Percentiles rank a stretch among this genome's conserved stretches.
phyloP scores from a whole-genome alignment of 306 rosid species.

The Lablab purpureus region DNA sequence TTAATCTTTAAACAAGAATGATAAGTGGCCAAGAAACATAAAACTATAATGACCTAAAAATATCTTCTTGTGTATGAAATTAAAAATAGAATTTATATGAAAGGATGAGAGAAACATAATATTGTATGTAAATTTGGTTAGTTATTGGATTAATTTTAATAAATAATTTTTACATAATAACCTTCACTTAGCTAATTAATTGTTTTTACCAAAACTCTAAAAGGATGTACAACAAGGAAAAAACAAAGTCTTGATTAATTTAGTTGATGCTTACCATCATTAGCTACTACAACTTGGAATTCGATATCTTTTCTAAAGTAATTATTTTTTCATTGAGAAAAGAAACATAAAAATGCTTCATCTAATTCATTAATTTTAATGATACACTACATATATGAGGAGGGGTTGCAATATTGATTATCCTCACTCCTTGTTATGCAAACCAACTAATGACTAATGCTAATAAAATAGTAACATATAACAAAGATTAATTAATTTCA shows the following conservation, averaged over 20 bases:
- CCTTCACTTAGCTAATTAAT: background rate
- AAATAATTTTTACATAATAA: background rate
- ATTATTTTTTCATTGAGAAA: background rate
- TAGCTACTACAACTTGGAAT: background rate
- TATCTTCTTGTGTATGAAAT: no score
- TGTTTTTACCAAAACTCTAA: background rate
- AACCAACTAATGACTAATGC: background rate
- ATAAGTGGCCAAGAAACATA: no score
- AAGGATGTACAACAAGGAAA: background rate
- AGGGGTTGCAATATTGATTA: background rate
- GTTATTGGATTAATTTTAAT: background rate
- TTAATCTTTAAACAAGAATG: no score
- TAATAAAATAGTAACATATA: slow-evolving; percentile 12
- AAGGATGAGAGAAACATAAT: background rate
- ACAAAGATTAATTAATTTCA: slow-evolving; percentile 45
- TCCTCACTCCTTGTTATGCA: background rate
- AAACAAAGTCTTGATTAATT: background rate
- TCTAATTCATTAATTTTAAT: background rate
- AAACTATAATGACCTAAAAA: no score
- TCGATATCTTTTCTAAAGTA: background rate
- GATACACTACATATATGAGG: background rate
- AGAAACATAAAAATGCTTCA: background rate
- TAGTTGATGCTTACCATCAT: background rate
- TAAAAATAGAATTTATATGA: no score
- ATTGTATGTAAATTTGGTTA: background rate